phyloP scores from a whole-genome alignment of 2,329 filamentous ascomycete genomes.

The Cladosporium sp. region DNA sequence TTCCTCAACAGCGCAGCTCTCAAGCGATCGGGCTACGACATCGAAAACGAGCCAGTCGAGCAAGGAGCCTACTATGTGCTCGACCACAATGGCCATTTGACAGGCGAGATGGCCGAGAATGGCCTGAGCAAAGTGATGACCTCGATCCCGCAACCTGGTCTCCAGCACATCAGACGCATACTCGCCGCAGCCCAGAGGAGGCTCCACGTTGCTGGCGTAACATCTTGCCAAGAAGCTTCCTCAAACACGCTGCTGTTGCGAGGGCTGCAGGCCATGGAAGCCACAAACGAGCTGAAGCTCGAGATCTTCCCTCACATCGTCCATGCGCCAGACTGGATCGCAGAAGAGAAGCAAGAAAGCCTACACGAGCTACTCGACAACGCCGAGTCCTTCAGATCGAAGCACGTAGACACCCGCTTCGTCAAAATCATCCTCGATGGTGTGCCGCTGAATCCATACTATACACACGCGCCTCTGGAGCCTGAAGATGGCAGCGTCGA shows the following conservation, averaged over 20 bases:
- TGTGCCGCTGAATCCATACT: conserved; percentile 29
- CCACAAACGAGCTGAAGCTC: conserved; percentile 22
- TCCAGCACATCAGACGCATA: conserved; percentile 24
- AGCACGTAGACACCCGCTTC: conserved; percentile 31
- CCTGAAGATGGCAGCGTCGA: conserved; percentile 26
- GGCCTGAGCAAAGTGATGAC: conserved; percentile 23
- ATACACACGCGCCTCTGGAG: conserved; percentile 26
- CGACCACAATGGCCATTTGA: conserved; percentile 26
- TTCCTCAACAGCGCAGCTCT: conserved; percentile 29
- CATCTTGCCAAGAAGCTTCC: conserved; percentile 32
- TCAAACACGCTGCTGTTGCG: conserved; percentile 27
- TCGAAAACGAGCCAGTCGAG: conserved; percentile 20
- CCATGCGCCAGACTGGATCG: conserved; percentile 24
- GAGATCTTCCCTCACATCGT: conserved; percentile 27
- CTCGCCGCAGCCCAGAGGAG: conserved; percentile 23
- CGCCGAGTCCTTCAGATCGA: conserved; percentile 23
- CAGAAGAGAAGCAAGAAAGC: conserved; percentile 20
- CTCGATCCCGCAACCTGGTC: conserved; percentile 21
- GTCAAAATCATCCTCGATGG: conserved; percentile 36
- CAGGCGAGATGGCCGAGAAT: conserved; percentile 29
- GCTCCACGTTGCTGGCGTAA: conserved; percentile 29
- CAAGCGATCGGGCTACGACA: conserved; percentile 24
- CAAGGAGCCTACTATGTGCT: conserved; percentile 25
- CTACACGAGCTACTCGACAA: conserved; percentile 24
- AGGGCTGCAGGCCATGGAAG: conserved; percentile 27